Conservation (phyloP, 1,139 yeast genomes). For the Tardiomyces digboiensis region DNA sequence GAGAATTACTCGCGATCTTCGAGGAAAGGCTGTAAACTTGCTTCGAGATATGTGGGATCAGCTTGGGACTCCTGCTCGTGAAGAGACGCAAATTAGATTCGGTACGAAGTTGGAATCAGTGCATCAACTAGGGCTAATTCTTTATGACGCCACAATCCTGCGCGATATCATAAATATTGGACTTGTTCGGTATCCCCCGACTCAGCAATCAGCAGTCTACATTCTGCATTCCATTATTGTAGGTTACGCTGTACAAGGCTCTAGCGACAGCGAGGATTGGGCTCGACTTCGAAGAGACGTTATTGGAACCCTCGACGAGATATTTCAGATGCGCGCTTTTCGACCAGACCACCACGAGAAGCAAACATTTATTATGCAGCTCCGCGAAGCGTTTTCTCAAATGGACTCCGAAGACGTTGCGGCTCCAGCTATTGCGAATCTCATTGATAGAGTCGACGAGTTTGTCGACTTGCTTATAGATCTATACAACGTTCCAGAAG, state of each 20-base stretch:
- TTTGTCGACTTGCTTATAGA: slow-evolving; percentile 61
- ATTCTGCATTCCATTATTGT: slow-evolving; percentile 65
- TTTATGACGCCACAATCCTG: slow-evolving; percentile 48
- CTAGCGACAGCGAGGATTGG: slow-evolving; percentile 33
- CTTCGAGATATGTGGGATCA: slow-evolving; percentile 62
- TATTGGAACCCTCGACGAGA: slow-evolving; percentile 47
- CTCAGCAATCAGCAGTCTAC: slow-evolving; percentile 58
- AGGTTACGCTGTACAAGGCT: slow-evolving; percentile 45
- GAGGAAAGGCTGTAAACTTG: slow-evolving; percentile 49
- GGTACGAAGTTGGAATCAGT: slow-evolving; percentile 60
- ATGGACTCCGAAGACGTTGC: slow-evolving; percentile 64
- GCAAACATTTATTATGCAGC: slow-evolving; percentile 39
- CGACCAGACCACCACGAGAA: slow-evolving; percentile 48
- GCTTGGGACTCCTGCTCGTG: slow-evolving; percentile 59
- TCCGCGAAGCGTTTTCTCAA: slow-evolving; percentile 39
- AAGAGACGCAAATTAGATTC: slow-evolving; percentile 51
- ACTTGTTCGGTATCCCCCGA: slow-evolving; percentile 53
- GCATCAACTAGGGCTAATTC: slow-evolving; percentile 58
- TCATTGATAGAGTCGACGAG: slow-evolving; percentile 48
- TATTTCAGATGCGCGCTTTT: slow-evolving; percentile 47
- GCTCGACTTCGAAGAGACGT: slow-evolving; percentile 52
- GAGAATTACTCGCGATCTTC: slow-evolving; percentile 53
- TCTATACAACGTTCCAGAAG: slow-evolving; percentile 65
- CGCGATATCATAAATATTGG: slow-evolving; percentile 60
- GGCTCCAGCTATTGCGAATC: slow-evolving; percentile 39